Evolutionary conservation across 1,284 basidiomycete genomes (phyloP).

Genomic region (Termitomyces sp.): DNA sequence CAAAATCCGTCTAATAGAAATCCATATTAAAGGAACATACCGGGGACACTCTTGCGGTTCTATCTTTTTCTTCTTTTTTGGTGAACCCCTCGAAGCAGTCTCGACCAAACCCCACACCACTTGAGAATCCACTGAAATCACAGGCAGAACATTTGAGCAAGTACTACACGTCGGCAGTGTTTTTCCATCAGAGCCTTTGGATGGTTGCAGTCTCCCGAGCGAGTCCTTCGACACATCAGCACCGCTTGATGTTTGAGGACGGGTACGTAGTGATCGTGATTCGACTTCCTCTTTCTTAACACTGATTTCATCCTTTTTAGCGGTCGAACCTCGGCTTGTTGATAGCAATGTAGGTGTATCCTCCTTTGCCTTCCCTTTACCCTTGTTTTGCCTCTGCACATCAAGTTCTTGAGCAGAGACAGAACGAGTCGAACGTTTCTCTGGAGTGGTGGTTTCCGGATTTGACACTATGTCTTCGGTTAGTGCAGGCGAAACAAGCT

Average conservation of each 20-base stretch:
- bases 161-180: conserved; percentile 60
- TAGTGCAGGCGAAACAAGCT: conserved; percentile 25
- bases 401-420: conserved; percentile 18
- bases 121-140: conserved; percentile 66
- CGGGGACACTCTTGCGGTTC: conserved; percentile 58
- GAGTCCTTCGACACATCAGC: conserved; percentile 30
- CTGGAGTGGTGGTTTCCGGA: conserved; percentile 18
- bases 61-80: conserved; percentile 53
- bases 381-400: conserved; percentile 24
- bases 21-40: conserved; percentile 35
- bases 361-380: conserved; percentile 22
- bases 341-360: conserved; percentile 11
- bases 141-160: conserved; percentile 61
- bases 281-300: conserved; percentile 50
- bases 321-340: conserved; percentile 8
- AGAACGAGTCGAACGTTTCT: conserved; percentile 29
- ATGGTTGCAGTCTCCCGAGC: conserved; percentile 32
- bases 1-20: conserved; percentile 3
- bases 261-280: conserved; percentile 41
- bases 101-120: conserved; percentile 63
- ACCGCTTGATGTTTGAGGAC: conserved; percentile 33
- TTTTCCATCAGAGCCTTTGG: conserved; percentile 49
- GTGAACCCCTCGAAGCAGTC: conserved; percentile 34
- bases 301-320: conserved; percentile 31
- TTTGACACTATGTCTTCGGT: conserved; percentile 23